These are phyloP conservation scores for Sistotremastrum niveocremeum DNA, from an alignment of 768 basidiomycete species.

Conservation along the genomic window DNA sequence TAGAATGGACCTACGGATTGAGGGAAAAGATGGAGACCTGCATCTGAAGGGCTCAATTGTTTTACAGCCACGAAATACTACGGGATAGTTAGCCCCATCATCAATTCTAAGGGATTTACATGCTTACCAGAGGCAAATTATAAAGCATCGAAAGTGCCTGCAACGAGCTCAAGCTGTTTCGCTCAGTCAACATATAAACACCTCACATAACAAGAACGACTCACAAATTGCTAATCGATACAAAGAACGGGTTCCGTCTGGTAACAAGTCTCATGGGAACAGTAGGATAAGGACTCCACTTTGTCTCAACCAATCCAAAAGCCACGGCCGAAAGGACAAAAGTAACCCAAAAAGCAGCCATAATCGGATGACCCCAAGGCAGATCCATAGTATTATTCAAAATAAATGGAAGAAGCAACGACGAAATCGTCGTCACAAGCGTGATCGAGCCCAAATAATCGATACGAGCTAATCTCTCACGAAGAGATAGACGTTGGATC, in stretches of 20 bases:
- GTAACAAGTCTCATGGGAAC: constrained; percentile 76
- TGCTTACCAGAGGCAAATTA: constrained; percentile 64
- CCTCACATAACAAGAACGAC: too few species aligned
- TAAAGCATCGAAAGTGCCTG: constrained; percentile 79
- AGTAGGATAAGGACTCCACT: constrained; percentile 70
- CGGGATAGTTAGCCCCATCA: constrained; percentile 3
- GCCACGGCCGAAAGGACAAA: constrained; percentile 43
- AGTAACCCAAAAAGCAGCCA: constrained; percentile 36
- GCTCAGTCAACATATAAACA: neutral
- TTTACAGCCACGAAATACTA: constrained; percentile 79
- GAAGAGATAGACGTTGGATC: constrained; percentile 41
- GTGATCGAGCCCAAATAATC: constrained; percentile 78
- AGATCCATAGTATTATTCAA: constrained; percentile 69
- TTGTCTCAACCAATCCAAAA: constrained; percentile 72
- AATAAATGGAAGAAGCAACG: constrained; percentile 59
- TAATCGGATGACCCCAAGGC: constrained; percentile 59
- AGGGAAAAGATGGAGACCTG: constrained; percentile 67
- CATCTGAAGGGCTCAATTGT: constrained; percentile 47
- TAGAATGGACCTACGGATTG: constrained; percentile 51
- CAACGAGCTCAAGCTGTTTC: constrained; percentile 41
- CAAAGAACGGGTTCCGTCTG: constrained; percentile 67
- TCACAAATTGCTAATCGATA: constrained; percentile 70
- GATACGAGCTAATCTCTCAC: constrained; percentile 61
- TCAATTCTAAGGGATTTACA: constrained; percentile 4
- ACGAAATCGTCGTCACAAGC: constrained; percentile 56